Base-by-base conservation (phyloP, 495 filamentous ascomycete genomes). In the Poronia punctata region DNA sequence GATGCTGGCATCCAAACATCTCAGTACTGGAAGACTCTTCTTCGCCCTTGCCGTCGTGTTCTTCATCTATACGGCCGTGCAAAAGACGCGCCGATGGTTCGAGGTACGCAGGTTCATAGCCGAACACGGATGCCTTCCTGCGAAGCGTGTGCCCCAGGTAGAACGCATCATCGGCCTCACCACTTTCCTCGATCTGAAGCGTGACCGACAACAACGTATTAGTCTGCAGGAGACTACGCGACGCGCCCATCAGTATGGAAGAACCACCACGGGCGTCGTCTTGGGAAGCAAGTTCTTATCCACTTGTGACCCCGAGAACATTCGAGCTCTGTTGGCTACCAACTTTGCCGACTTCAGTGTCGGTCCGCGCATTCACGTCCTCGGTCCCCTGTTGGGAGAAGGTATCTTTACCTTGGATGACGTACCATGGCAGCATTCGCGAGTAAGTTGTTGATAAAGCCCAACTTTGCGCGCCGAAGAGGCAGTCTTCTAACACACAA, bases 291-390 rank as follows among this genome's bases (percentile, higher is more conserved):
- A 59, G 3, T 50, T 63, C n/a, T 53, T 76, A 27, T 56, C 67
- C 24, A 86, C 83, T 0, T 65, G 61, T 24, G 83, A 89, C 16
- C 82, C 82, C 0, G 72, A 80, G 31, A 86, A 86, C 53, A 56
- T 89, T 49, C 79, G 88, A 44, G 68, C 79, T 0, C 57, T 88
- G 3, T 66, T 88, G 3, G 76, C 82, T 0, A 78, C 74, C 4
- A 71, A 82, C 35, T 89, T 88, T 56, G 64, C 77, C 16, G 76
- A 82, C 39, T 86, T 78, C 46, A 60, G 60, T 1, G 52, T 82
- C 15, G 52, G 54, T 1, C 43, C 54, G 1, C 50, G 60, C 14
- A 47, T 50, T 12, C 49, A 52, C 7, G 45, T 50, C 20, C 57
- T 63, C 46, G 32, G 46, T 1, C 65, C 64, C 7, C 45, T 75